Conservation (phyloP, 257 asterid species). For the Euphrasia confusa region DNA sequence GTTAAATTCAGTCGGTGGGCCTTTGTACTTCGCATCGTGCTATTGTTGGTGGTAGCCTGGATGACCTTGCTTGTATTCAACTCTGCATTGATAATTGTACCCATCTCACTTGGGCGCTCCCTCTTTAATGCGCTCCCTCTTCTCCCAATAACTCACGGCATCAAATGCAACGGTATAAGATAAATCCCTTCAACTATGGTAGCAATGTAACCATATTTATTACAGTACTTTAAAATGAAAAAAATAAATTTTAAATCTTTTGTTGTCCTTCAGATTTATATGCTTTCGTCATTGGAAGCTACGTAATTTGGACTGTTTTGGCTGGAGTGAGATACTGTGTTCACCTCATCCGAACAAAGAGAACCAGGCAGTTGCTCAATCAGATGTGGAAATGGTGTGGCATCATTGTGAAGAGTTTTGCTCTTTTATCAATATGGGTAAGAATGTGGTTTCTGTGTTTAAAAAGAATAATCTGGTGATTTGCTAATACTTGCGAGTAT, state of each 20-base stretch:
- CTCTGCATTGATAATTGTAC: slow-evolving; percentile 78
- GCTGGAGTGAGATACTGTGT: slow-evolving; percentile 85
- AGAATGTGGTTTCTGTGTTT: slow-evolving; percentile 22
- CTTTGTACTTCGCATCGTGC: slow-evolving; percentile 79
- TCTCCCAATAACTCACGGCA: slow-evolving; percentile 89
- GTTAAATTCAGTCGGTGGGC: slow-evolving; percentile 68
- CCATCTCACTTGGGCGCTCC: slow-evolving; percentile 80
- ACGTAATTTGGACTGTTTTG: slow-evolving; percentile 87
- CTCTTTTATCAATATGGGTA: slow-evolving; percentile 87
- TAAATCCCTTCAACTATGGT: slow-evolving; percentile 11
- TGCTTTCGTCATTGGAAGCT: slow-evolving; percentile 94
- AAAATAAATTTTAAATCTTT: background rate
- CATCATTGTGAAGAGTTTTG: slow-evolving; percentile 79
- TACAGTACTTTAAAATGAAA: background rate
- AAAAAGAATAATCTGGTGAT: background rate
- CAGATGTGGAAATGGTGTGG: slow-evolving; percentile 92
- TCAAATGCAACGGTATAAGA: slow-evolving; percentile 83
- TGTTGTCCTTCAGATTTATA: slow-evolving; percentile 51
- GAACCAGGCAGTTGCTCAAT: slow-evolving; percentile 54
- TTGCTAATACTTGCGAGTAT: background rate
- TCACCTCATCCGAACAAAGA: slow-evolving; percentile 67
- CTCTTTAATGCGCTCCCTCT: slow-evolving; percentile 79
- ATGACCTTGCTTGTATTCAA: slow-evolving; percentile 82
- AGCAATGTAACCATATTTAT: background rate
- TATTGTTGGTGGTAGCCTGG: slow-evolving; percentile 89